A percentile compares a stretch with the other conserved stretches of the same genome.
These are phyloP conservation scores for Moniliella sp. DNA, from an alignment of 1,284 basidiomycete species.

Conservation along the genomic window DNA sequence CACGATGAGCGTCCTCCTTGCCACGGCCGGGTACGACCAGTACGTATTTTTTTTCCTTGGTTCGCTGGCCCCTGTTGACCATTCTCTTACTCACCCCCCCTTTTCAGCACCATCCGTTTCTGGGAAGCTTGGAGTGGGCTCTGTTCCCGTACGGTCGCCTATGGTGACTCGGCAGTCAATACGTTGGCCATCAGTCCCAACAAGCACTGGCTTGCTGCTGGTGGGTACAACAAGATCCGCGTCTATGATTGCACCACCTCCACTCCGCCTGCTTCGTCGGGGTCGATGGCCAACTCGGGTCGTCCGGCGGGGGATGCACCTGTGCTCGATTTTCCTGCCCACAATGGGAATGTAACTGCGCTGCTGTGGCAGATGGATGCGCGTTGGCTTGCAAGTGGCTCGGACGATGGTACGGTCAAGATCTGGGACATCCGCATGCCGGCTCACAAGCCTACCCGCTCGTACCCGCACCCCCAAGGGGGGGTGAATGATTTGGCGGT, in stretches of 20 bases:
- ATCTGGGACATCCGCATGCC: conserved; percentile 80
- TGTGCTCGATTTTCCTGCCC: conserved; percentile 34
- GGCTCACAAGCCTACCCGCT: conserved; percentile 40
- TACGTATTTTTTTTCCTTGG: no score
- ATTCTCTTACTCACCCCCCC: no score
- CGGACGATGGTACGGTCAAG: conserved; percentile 89
- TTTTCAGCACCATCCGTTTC: conserved; percentile 94
- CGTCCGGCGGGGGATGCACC: conserved; percentile 1
- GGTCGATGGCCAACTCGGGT: no score
- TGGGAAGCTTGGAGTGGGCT: conserved; percentile 99
- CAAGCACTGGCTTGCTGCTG: conserved; percentile 25
- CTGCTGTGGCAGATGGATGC: conserved; percentile 89
- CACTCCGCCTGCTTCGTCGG: conserved; percentile 2
- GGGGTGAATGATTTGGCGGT: conserved; percentile 97
- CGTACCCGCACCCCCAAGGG: conserved; percentile 37
- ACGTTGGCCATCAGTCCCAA: conserved; percentile 26
- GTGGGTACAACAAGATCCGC: conserved; percentile 18
- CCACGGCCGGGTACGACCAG: conserved; percentile 55
- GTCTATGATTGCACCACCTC: conserved; percentile 23
- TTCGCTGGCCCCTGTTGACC: no score
- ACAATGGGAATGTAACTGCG: conserved; percentile 77
- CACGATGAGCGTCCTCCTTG: conserved; percentile 40
- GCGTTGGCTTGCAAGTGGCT: conserved; percentile 92
- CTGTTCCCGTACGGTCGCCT: conserved; percentile 70
- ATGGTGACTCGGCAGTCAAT: conserved; percentile 35